Evolutionary conservation across 148 eudicot species (phyloP), one percentile per base, ranked within the genome.

Genomic region (Silene latifolia): DNA sequence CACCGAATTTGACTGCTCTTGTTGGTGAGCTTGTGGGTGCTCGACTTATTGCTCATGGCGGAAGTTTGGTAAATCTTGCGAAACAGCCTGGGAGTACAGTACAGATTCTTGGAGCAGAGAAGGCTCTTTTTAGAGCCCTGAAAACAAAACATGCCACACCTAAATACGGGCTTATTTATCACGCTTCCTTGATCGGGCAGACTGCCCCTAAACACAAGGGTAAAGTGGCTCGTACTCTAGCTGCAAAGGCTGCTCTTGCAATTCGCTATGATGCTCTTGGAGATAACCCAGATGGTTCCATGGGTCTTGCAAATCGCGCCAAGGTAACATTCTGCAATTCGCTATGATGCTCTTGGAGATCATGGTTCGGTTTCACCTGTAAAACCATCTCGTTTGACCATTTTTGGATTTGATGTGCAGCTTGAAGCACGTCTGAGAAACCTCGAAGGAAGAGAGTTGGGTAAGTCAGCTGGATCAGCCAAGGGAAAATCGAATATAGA

Each of bases 11-110:
- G 25, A 94, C 97, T 44, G 98, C 96, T 61, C 88, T 94, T 60
- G 97, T 92, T 71, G 98, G 98, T 74, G 98, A 94, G 82, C 96
- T 92, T 59, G 98, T 94, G 63, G 98, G 98, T 77, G 97, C 97
- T 72, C 96, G 98, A 39, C 93, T 94, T 47, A 94, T 94, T 77
- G 87, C 97, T 48, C 98, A 90, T 78, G 98, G 97, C 4, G 97
- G 98, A 68, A 94, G 97, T 75, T 94, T 91, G 78, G 8, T 94
- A 70, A 94, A 92, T 85, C 96, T 94, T 54, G 91, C 98, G 12
- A 94, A 94, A 84, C 98, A 94, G 73, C 98, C 98, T 29, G 98
- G 98, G 8, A 94, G 98, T 68, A 92, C 98, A 53, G 97, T 94
- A 62, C 97, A 94, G 76, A 94, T 94, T 81, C 97, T 94, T 32